phyloP scores from a whole-genome alignment of 148 eudicot genomes.

The Salicornia ramosissima region DNA sequence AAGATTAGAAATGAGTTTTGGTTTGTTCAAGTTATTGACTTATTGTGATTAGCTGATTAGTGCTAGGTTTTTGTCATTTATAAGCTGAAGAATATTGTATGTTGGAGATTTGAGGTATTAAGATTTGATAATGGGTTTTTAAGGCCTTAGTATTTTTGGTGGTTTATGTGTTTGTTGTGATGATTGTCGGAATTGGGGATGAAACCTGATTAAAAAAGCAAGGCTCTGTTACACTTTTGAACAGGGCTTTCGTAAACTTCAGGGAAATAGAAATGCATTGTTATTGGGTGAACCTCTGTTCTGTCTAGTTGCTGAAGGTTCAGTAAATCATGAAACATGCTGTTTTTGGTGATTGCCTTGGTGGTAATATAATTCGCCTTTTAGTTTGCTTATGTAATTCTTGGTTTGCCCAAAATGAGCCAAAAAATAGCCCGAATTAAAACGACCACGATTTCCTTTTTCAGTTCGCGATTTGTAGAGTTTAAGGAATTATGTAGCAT shows the following conservation, averaged over 20 bases:
- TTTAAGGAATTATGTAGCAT: no score
- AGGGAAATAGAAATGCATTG: conserved; percentile 24
- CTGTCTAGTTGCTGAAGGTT: conserved; percentile 23
- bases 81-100: background rate
- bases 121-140: no score
- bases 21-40: background rate
- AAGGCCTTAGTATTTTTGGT: background rate
- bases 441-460: no score
- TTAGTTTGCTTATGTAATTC: no score
- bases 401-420: no score
- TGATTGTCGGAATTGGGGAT: background rate
- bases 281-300: conserved; percentile 37
- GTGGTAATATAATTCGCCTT: no score
- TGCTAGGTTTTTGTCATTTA: no score
- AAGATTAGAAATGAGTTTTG: background rate
- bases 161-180: background rate
- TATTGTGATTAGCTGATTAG: no score
- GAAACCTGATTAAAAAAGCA: conserved; percentile 27
- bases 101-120: background rate
- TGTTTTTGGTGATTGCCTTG: no score
- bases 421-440: no score
- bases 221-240: conserved; percentile 34
- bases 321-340: conserved; percentile 28
- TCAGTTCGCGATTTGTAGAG: no score
- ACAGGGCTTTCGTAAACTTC: conserved; percentile 27